These are phyloP conservation scores for Phytophthora hybrid DNA, from an alignment of 352 stramenopile species.

Conservation along the genomic window DNA sequence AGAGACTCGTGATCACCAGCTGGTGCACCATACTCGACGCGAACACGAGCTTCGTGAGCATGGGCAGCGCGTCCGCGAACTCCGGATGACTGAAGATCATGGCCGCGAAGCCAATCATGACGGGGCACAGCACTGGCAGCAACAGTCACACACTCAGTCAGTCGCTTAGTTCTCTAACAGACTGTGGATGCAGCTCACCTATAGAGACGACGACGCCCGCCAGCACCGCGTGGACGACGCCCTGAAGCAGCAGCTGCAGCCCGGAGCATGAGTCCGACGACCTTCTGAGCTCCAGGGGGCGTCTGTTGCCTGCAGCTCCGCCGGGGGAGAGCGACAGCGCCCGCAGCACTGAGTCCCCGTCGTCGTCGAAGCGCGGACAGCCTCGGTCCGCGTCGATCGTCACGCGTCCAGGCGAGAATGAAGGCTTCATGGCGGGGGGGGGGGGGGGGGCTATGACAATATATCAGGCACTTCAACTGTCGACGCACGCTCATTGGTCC, in stretches of 20 bases:
- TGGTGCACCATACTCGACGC: conserved; percentile 95
- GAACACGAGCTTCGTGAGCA: conserved; percentile 93
- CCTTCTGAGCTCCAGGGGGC: background rate
- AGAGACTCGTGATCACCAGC: conserved; percentile 92
- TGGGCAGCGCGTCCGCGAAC: conserved; percentile 60
- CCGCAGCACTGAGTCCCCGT: conserved; percentile 40
- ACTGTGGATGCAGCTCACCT: conserved; percentile 46
- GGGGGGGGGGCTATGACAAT: background rate
- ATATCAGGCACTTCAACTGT: background rate
- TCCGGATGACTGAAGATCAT: conserved; percentile 94
- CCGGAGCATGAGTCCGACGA: background rate
- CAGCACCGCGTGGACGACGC: conserved; percentile 68
- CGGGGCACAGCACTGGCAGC: conserved; percentile 53
- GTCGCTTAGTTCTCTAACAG: background rate
- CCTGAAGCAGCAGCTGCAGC: conserved; percentile 40
- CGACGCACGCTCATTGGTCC: background rate
- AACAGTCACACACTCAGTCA: background rate
- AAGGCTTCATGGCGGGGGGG: conserved; percentile 45
- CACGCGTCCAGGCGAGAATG: conserved; percentile 53
- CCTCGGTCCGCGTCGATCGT: conserved; percentile 47
- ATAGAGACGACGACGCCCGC: conserved; percentile 92
- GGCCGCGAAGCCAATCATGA: conserved; percentile 90
- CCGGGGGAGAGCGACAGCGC: conserved; percentile 31
- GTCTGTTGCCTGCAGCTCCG: conserved; percentile 6
- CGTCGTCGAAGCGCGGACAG: conserved; percentile 46